Evolutionary conservation across 495 filamentous ascomycete genomes (phyloP), one percentile per base, ranked within the genome.

Genomic region (Collariella sp.): DNA sequence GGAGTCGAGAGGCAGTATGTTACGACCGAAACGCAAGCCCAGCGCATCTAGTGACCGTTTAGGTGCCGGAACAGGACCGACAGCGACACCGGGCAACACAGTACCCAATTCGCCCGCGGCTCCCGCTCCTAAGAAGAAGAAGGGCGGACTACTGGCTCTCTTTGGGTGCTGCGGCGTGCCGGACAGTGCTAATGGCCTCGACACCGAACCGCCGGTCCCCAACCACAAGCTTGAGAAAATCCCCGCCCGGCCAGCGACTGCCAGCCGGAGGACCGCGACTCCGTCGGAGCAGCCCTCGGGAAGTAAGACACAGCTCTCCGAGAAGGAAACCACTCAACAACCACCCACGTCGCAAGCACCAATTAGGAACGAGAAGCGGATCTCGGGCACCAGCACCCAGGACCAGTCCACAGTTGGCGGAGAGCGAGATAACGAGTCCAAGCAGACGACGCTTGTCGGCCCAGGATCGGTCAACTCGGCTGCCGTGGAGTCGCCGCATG

Each of bases 111-210:
- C 76, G 23, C 71, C 76, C 51, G 70, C 67, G 57, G 73, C 58
- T 43, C 66, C 64, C 56, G 63, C 64, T 13, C 76, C 70, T 45
- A 81, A 79, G 62, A 67, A 83, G 66, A 87, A 85, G 72, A 81
- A 80, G 67, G 74, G 72, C 47, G 76, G 74, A 10, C 71, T 96
- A 35, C 70, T 94, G 19, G 76, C 87, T 23, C 82, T 93, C 52
- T 73, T 96, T 45, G 84, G 79, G 47, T 96, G 90, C 73, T 96
- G 89, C 67, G 82, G 83, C 26, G 79, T 83, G 24, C 77, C 82
- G 36, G 78, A 83, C 53, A 70, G 79, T 42, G 80, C 79, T n/a
- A 80, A 83, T 52, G 71, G 79, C 3, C 73, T 83, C 36, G 82
- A 81, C 54, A 80, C 82, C 36, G 86, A 87, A 40, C 64, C 74